These are phyloP conservation scores for Malassezia brasiliensis DNA, from an alignment of 1,284 basidiomycete species.

Conservation along the genomic window DNA sequence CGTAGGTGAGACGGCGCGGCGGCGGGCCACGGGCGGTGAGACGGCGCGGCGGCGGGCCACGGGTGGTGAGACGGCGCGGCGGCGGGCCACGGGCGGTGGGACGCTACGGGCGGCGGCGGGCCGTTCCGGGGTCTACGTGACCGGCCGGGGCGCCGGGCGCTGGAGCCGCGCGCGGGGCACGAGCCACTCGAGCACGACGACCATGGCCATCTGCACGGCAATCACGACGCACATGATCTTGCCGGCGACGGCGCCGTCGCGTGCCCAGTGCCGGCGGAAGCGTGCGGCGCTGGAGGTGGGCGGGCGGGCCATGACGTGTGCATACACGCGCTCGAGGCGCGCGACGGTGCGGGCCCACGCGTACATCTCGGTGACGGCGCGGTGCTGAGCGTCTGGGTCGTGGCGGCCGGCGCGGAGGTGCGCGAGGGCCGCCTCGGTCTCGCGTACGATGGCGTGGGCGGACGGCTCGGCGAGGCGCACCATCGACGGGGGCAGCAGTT, in stretches of 20 bases:
- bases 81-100: no score
- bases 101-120: no score
- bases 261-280: constrained; percentile 14
- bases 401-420: constrained; percentile 63
- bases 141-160: no score
- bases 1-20: no score
- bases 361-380: constrained; percentile 70
- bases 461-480: constrained; percentile 86
- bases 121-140: no score
- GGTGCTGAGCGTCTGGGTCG: constrained; percentile 68
- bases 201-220: constrained; percentile 69
- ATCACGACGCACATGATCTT: constrained; percentile 69
- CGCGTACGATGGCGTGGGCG: constrained; percentile 65
- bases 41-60: no score
- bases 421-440: constrained; percentile 67
- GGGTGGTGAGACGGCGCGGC: no score
- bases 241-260: constrained; percentile 62
- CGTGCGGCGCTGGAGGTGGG: constrained; percentile 23
- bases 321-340: constrained; percentile 75
- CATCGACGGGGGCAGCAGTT: constrained; percentile 85
- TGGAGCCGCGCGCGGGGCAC: no score
- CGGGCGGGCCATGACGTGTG: constrained; percentile 55
- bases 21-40: no score
- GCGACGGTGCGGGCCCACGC: constrained; percentile 71
- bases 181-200: constrained; percentile 65